Evolutionary conservation across 2,329 filamentous ascomycete species (phyloP), one percentile per base, ranked within the genome.

Genomic region (Westerdykella ornata): DNA sequence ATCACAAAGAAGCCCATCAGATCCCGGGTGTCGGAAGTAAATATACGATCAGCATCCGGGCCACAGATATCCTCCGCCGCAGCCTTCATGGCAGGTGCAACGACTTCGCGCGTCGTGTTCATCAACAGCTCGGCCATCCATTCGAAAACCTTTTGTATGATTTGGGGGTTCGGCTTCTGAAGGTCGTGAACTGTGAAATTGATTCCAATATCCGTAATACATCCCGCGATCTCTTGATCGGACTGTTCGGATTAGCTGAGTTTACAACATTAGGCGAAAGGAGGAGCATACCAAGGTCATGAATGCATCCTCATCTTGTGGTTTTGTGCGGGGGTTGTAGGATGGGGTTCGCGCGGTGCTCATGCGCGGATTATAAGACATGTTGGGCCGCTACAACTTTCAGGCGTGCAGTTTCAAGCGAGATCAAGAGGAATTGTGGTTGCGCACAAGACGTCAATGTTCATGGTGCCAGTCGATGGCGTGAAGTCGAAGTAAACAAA

Each of bases 141-240:
- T 74, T 98, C 92, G 62, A 97, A 94, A 39, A 98, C 88, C 73
- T 92, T 88, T 68, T 98, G 92, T 40, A 97, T 89, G 59, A 95
- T 88, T 46, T 90, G 80, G 3, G 92, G 84, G 56, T 95, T 95
- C 4, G 92, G 92, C 62, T 96, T 97, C 56, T 90, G 82, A 31
- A 98, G 77, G 68, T 98, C 90, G 46, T 84, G 79, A 14, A 89
- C 74, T 28, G 80, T 85, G 67, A 97, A 96, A 19, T 80, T 82
- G 57, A 97, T 89, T 44, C 90, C 90, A 58, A 97, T 95, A 65
- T 97, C 92, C 59, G 84, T 92, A 71, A 98, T 96, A 68, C 92
- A 98, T 63, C 86, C 88, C 54, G 90, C 90, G 47, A 98, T 96
- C 66, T 98, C 92, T 48, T 73, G 69, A 50, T 82, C 78, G 36